Evolutionary conservation across 1,139 yeast species (phyloP).

Genomic region (Saccharomyces hybrid): DNA sequence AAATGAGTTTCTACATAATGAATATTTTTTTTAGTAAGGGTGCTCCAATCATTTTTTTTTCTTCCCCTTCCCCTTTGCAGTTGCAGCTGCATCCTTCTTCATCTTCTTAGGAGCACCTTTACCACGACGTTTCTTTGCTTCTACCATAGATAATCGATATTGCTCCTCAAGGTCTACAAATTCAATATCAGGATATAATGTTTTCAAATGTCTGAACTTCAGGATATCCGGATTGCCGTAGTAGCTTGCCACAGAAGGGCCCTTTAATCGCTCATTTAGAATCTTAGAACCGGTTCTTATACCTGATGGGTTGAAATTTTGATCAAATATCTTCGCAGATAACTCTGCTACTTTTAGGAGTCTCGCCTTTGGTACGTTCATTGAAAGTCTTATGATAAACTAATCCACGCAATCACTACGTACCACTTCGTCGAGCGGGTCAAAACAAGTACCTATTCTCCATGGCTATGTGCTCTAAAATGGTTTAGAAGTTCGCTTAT

Average conservation of each 20-base stretch:
- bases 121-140: slow-evolving; percentile 72
- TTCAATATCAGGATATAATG: slow-evolving; percentile 48
- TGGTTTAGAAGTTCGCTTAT: background rate
- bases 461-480: background rate
- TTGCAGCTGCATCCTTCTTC: slow-evolving; percentile 35
- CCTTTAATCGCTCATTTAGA: slow-evolving; percentile 64
- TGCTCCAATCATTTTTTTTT: slow-evolving; percentile 30
- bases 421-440: background rate
- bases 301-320: slow-evolving; percentile 60
- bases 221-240: slow-evolving; percentile 72
- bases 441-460: background rate
- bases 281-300: slow-evolving; percentile 73
- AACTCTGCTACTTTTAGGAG: slow-evolving; percentile 49
- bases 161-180: slow-evolving; percentile 70
- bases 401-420: background rate
- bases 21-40: background rate
- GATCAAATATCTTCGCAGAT: slow-evolving; percentile 54
- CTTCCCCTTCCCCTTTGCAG: slow-evolving; percentile 28
- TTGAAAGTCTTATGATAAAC: background rate
- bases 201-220: slow-evolving; percentile 52
- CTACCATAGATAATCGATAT: slow-evolving; percentile 58
- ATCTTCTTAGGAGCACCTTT: slow-evolving; percentile 89
- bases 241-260: slow-evolving; percentile 63
- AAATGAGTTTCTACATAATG: background rate
- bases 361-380: slow-evolving; percentile 36